A percentile compares a stretch with the other conserved stretches of the same genome.
Evolutionary conservation across 2,329 filamentous ascomycete genomes (phyloP).

Genomic region (Fusarium cicatricum): DNA sequence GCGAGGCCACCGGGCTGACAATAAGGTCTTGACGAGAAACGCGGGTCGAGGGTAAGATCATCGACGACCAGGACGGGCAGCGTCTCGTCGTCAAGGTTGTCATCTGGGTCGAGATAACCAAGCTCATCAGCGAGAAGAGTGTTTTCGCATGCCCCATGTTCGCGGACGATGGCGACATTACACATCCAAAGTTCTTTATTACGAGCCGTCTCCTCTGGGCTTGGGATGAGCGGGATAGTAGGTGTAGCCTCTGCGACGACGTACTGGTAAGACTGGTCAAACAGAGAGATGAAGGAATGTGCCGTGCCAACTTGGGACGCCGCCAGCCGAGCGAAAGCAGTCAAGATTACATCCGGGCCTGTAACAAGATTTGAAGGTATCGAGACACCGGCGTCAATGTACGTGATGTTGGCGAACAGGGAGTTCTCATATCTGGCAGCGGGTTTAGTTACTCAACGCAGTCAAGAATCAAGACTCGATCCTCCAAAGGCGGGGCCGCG

Average conservation of each 20-base stretch:
- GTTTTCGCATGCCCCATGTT: constrained; percentile 42
- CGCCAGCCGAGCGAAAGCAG: constrained; percentile 59
- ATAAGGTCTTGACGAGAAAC: constrained; percentile 41
- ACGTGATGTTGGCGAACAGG: constrained; percentile 22
- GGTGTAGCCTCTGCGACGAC: constrained; percentile 61
- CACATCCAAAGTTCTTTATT: constrained; percentile 40
- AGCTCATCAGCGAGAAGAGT: constrained; percentile 31
- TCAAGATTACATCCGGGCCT: constrained; percentile 51
- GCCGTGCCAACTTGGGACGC: constrained; percentile 52
- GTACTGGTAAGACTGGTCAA: constrained; percentile 57
- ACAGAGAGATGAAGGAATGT: constrained; percentile 58
- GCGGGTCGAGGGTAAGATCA: constrained; percentile 45
- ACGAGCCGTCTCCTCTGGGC: constrained; percentile 13
- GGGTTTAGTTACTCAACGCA: background rate
- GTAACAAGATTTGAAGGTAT: constrained; percentile 41
- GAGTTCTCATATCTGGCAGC: constrained; percentile 18
- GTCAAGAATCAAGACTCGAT: background rate
- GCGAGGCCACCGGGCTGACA: constrained; percentile 33
- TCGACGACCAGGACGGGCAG: constrained; percentile 47
- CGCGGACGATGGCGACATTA: constrained; percentile 44
- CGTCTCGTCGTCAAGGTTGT: background rate
- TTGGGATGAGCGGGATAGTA: constrained; percentile 47
- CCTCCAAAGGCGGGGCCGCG: background rate
- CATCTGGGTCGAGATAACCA: background rate
- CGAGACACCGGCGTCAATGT: constrained; percentile 37